Evolutionary conservation across 768 basidiomycete species (phyloP), one percentile per base, ranked within the genome.

Genomic region (Hygrocybe coccinea): DNA sequence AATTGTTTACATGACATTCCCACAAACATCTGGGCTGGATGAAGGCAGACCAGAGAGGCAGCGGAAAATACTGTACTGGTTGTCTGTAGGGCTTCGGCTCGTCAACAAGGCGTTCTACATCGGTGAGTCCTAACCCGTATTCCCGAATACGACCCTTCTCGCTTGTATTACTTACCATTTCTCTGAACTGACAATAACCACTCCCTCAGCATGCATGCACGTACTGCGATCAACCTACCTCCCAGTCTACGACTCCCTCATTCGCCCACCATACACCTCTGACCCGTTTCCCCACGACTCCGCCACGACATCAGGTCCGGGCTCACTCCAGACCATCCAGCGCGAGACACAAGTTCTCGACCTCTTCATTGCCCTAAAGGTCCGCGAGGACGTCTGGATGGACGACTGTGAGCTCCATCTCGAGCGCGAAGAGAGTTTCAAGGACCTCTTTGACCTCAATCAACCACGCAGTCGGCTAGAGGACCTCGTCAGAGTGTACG

Each of bases 391-490:
- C 69, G 78, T 91, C 43, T 84, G 85, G 76, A 72, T 77, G 38
- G 89, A 91, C 68, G 86, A 89, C 47, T 77, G 79, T 2, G 82
- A 83, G 64, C 76, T 91, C 21, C 88, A 92, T 61, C 79, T 89
- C 46, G 85, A 86, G 62, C 76, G 85, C 11, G 84, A 86, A 52
- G 89, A 90, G 65, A 77, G 79, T 9, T 91, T 87, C 74, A 83
- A 82, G 56, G 90, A 91, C 62, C 70, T 92, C 22, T 91, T 92
- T 65, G 86, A 87, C 59, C 78, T 87, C 52, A 78, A 75, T 60
- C 87, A 92, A 69, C 90, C 90, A 5, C 80, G 82, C 48, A 80
- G 82, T 25, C 73, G 90, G 19, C 65, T 87, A n/a, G 90, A 92
- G 68, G 90, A 92, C 65, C 76, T 92, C 36, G 76, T 91, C 8